phyloP scores from a whole-genome alignment of 208 protist species.

The Zelonia costaricensis region DNA sequence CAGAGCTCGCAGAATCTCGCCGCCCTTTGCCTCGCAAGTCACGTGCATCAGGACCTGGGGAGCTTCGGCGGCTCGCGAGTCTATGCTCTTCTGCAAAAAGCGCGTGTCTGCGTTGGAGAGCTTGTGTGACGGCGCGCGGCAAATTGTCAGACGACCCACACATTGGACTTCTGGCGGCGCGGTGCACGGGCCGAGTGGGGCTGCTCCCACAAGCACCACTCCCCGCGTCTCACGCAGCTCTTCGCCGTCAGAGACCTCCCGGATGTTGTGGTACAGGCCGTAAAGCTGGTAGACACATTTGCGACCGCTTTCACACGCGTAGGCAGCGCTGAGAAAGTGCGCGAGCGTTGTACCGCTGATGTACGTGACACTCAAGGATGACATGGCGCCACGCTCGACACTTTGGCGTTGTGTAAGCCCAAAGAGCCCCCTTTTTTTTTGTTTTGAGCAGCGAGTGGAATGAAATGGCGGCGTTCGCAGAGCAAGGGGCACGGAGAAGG shows the following conservation, averaged over 20 bases:
- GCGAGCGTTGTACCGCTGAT: slow-evolving; percentile 52
- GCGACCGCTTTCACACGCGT: slow-evolving; percentile 2
- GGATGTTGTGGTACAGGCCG: slow-evolving; percentile 32
- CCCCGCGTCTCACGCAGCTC: slow-evolving; percentile 26
- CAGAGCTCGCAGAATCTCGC: slow-evolving; percentile 8
- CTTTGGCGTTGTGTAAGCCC: neutral
- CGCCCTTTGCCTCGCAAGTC: slow-evolving; percentile 7
- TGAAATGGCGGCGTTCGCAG: no score
- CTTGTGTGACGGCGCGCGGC: slow-evolving; percentile 54
- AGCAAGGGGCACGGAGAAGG: no score
- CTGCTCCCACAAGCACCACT: slow-evolving; percentile 36
- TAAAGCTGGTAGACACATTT: slow-evolving; percentile 42
- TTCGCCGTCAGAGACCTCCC: slow-evolving; percentile 37
- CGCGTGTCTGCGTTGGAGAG: slow-evolving; percentile 52
- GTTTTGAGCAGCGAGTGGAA: no score
- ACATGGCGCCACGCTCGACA: neutral
- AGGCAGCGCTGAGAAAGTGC: slow-evolving; percentile 42
- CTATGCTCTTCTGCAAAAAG: slow-evolving; percentile 3
- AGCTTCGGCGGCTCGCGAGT: neutral
- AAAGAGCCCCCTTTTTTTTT: neutral
- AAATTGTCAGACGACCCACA: slow-evolving; percentile 43
- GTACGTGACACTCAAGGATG: slow-evolving; percentile 30
- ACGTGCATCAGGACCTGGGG: slow-evolving; percentile 30
- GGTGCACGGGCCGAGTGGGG: neutral
- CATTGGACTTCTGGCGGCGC: slow-evolving; percentile 1